Evolutionary conservation across 2,329 filamentous ascomycete genomes (phyloP).

Genomic region (Tolypocladium pustulatum): DNA sequence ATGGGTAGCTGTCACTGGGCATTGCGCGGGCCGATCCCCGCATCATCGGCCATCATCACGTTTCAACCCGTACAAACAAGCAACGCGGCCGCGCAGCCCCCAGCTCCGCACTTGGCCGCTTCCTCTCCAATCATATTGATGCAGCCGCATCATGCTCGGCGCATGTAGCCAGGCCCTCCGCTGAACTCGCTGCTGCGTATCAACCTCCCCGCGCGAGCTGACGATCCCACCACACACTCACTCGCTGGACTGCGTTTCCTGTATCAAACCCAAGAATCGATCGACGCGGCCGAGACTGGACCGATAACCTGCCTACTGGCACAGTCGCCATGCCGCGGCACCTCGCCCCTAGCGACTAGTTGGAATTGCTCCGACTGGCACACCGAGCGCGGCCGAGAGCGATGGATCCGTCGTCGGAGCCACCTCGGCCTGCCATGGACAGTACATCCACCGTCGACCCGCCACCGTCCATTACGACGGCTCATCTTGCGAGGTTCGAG

Average conservation of each 20-base stretch:
- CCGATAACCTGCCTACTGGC: not conserved
- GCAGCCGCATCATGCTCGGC: slow-evolving; percentile 1
- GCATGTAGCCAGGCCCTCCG: not conserved
- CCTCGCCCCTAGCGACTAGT: slow-evolving; percentile 3
- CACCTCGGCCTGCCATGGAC: slow-evolving; percentile 18
- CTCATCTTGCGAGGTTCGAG: slow-evolving; percentile 62
- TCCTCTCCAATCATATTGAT: not conserved
- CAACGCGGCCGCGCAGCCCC: not conserved
- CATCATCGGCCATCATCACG: not conserved
- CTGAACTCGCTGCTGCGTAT: not conserved
- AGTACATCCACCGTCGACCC: slow-evolving; percentile 1
- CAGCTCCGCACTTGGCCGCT: not conserved
- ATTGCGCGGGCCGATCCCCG: not conserved
- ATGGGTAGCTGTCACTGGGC: not conserved
- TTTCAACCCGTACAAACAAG: not conserved
- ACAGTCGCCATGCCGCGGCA: slow-evolving; percentile 3
- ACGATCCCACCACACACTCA: not conserved
- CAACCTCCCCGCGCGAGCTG: not conserved
- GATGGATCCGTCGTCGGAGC: slow-evolving; percentile 20
- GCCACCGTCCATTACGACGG: slow-evolving; percentile 8
- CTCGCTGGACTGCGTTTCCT: not conserved
- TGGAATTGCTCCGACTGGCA: slow-evolving; percentile 3
- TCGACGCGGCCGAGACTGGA: not conserved
- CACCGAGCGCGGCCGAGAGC: slow-evolving; percentile 3
- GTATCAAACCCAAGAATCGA: not conserved